Evolutionary conservation across 164 flowering plant species (phyloP), one percentile per base, ranked within the genome.

Genomic region (Stephania japonica): DNA sequence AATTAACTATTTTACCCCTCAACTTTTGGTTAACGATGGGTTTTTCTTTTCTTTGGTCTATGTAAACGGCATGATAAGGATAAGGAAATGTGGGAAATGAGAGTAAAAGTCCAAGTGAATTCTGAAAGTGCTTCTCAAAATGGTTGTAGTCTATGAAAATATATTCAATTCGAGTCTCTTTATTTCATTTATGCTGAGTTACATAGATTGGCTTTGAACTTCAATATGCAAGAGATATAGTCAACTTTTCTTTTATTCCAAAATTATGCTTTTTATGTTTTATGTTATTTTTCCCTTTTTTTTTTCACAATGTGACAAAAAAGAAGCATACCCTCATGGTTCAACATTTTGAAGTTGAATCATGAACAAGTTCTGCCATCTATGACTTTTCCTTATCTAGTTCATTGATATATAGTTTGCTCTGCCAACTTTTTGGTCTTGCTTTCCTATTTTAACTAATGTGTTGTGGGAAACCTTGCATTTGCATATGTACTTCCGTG

Each of bases 401-500:
- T 19, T n/a, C n/a, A 42, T 5, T 11, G 16, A 8, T 24, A 21
- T 2, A 50, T 26, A 25, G 38, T 69, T 25, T 69, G 18, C 62
- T 49, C 25, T 16, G 42, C 38, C 24, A 24, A 64, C 59, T 25
- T 43, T 62, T 3, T 44, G 59, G 23, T 65, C 27, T 70, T 53
- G 25, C 4, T 68, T 74, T 21, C 56, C 71, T 50, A 21, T 25
- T 23, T 13, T 53, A 64, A 65, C 41, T 66, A 42, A 50, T 32
- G 56, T 76, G 3, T 14, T 32, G 27, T 47, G 66, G 21, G 23
- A 23, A 13, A n/a, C 14, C 73, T 42, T 24, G 9, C 19, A 49
- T 69, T 38, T 63, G 76, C 25, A 38, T 50, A 32, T 59, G 27
- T 27, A 42, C n/a, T 50, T 67, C 53, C 38, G n/a, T 74, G 77